Evolutionary conservation across 768 basidiomycete species (phyloP).

Genomic region (Saitozyma podzolica): DNA sequence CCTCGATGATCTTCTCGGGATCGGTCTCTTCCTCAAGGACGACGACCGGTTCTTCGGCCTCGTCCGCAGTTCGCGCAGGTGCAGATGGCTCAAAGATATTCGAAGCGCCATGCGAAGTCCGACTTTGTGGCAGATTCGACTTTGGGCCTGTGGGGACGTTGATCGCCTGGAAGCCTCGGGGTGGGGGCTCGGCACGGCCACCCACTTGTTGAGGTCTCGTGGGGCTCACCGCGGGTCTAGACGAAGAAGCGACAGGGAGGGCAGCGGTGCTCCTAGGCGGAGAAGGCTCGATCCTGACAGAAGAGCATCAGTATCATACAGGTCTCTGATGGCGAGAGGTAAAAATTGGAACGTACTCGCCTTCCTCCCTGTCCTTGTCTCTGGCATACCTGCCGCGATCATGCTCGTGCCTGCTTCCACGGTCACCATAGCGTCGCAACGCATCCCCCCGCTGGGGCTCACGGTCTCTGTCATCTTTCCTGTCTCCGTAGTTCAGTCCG

Average conservation of each 20-base stretch:
- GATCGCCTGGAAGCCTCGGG: conserved; percentile 18
- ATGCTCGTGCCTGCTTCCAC: conserved; percentile 3
- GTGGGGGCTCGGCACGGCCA: conserved; percentile 6
- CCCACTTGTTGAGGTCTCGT: too few species aligned
- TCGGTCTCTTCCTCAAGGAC: conserved; percentile 36
- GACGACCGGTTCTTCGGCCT: conserved; percentile 24
- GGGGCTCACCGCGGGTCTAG: too few species aligned
- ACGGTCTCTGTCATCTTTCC: conserved; percentile 3
- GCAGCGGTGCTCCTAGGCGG: too few species aligned
- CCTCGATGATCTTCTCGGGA: conserved; percentile 44
- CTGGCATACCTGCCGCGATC: conserved; percentile 22
- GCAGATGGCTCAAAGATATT: conserved; percentile 6
- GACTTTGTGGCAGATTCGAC: conserved; percentile 10
- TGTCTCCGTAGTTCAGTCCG: conserved; percentile 3
- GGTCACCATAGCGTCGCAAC: conserved; percentile 34
- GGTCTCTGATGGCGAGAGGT: too few species aligned
- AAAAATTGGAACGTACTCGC: conserved; percentile 46
- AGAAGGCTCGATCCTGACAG: too few species aligned
- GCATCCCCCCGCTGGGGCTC: neutral
- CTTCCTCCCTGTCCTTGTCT: conserved; percentile 88
- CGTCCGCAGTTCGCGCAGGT: neutral
- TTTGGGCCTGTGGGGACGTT: conserved; percentile 20
- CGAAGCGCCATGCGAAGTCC: conserved; percentile 1
- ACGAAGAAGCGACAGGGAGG: too few species aligned
- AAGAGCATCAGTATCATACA: too few species aligned